A percentile compares a stretch with the other conserved stretches of the same genome.
Evolutionary conservation across 805 yeast species (phyloP).

Genomic region (Barnettozyma wickerhamii): DNA sequence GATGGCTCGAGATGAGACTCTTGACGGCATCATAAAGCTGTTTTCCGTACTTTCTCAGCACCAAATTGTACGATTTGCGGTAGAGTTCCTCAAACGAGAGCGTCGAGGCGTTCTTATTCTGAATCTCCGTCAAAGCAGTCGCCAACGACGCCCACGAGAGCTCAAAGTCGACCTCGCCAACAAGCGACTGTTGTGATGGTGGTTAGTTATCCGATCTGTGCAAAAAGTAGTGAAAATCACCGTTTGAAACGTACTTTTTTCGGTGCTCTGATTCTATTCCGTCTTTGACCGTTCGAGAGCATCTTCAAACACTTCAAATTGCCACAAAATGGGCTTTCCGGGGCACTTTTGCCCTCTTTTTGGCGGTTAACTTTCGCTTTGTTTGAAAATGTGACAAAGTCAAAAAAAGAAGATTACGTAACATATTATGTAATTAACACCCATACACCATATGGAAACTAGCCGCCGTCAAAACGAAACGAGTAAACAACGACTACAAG

Average conservation of each 20-base stretch:
- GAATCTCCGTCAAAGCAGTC: constrained; percentile 68
- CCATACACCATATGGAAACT: constrained; percentile 8
- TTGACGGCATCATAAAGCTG: constrained; percentile 59
- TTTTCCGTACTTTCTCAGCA: constrained; percentile 64
- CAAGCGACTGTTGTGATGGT: constrained; percentile 21
- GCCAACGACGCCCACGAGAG: constrained; percentile 62
- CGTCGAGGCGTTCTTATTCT: constrained; percentile 63
- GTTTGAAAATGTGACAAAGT: no score
- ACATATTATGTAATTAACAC: no score
- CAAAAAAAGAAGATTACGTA: no score
- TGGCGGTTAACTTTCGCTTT: not conserved
- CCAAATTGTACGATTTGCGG: constrained; percentile 72
- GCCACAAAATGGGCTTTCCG: not conserved
- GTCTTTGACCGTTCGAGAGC: constrained; percentile 33
- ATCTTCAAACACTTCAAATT: not conserved
- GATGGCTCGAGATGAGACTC: constrained; percentile 41
- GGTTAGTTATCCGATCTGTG: not conserved
- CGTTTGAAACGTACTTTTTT: constrained; percentile 37
- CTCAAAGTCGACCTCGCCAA: constrained; percentile 49
- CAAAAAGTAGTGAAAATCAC: not conserved
- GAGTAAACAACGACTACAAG: not conserved
- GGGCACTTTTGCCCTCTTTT: not conserved
- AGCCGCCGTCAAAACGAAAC: no score
- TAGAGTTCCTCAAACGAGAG: constrained; percentile 82
- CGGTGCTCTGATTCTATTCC: constrained; percentile 66